A percentile compares a stretch with the other conserved stretches of the same genome.
These are phyloP conservation scores for Phytophthora sojae DNA, from an alignment of 352 stramenopile genomes.

Conservation along the genomic window DNA sequence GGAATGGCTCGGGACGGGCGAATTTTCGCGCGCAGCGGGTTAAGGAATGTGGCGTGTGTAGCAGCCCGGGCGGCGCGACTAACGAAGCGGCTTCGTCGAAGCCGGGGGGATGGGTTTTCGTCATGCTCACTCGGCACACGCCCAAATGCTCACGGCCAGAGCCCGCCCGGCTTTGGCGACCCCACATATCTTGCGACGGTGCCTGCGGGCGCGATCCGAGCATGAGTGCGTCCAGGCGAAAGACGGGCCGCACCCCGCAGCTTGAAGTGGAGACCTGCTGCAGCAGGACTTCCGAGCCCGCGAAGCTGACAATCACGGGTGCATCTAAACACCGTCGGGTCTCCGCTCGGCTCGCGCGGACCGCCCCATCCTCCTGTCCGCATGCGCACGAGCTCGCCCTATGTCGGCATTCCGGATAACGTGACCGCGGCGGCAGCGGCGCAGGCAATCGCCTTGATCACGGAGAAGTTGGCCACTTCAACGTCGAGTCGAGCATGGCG, in stretches of 20 bases:
- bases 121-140: conserved; percentile 1
- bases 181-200: conserved; percentile 40
- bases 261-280: conserved; percentile 17
- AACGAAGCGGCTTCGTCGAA: conserved; percentile 5
- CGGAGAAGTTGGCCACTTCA: conserved; percentile 18
- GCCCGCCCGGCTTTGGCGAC: conserved; percentile 21
- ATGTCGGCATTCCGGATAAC: conserved; percentile 18
- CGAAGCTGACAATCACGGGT: not conserved
- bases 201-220: conserved; percentile 23
- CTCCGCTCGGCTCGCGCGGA: conserved; percentile 6
- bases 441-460: conserved; percentile 1
- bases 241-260: conserved; percentile 12
- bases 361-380: conserved; percentile 11
- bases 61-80: conserved; percentile 15
- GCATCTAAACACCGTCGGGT: conserved; percentile 14
- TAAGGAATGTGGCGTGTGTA: not conserved
- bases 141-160: not conserved
- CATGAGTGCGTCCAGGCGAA: conserved; percentile 33
- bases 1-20: not conserved
- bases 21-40: not conserved
- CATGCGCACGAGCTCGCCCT: conserved; percentile 23
- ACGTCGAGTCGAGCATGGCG: conserved; percentile 23
- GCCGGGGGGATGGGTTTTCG: conserved; percentile 13
- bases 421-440: not conserved
- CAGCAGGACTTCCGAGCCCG: not conserved